A percentile compares a stretch with the other conserved stretches of the same genome.
Evolutionary conservation across 1,284 basidiomycete genomes (phyloP).

Genomic region (Omphalotus olearius): DNA sequence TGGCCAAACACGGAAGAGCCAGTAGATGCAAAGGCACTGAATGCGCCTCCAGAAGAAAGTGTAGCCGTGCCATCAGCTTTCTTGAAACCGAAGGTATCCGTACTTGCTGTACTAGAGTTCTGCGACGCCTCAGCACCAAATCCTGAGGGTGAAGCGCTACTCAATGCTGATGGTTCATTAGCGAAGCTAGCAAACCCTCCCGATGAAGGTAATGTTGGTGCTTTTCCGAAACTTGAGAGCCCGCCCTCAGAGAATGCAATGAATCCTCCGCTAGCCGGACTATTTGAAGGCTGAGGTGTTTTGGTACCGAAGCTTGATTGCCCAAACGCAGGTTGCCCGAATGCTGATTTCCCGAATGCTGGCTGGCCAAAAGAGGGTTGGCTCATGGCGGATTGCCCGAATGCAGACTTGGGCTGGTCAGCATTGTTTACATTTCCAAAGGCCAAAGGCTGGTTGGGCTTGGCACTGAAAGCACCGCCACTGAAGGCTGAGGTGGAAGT

Average conservation of each 20-base stretch:
- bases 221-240: conserved; percentile 10
- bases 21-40: conserved; percentile 1
- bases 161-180: conserved; percentile 1
- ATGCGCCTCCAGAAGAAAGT: neutral
- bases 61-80: neutral
- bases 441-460: conserved; percentile 6
- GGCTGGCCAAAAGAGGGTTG: conserved; percentile 10
- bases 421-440: conserved; percentile 3
- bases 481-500: conserved; percentile 2
- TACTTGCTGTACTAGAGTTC: neutral
- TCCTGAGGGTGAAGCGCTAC: neutral
- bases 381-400: conserved; percentile 11
- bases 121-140: neutral
- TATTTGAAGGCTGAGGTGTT: conserved; percentile 8
- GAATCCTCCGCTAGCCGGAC: conserved; percentile 21
- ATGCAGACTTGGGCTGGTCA: conserved; percentile 2
- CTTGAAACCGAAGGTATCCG: conserved; percentile 19
- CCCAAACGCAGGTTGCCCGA: conserved; percentile 20
- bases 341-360: conserved; percentile 14
- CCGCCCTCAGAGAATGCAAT: conserved; percentile 16
- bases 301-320: conserved; percentile 21
- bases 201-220: neutral
- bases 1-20: conserved; percentile 14
- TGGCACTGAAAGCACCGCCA: conserved; percentile 13
- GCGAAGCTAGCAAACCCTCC: conserved; percentile 12